Conservation (phyloP, 1,139 yeast species). For the Yamadazyma dushanensis region DNA sequence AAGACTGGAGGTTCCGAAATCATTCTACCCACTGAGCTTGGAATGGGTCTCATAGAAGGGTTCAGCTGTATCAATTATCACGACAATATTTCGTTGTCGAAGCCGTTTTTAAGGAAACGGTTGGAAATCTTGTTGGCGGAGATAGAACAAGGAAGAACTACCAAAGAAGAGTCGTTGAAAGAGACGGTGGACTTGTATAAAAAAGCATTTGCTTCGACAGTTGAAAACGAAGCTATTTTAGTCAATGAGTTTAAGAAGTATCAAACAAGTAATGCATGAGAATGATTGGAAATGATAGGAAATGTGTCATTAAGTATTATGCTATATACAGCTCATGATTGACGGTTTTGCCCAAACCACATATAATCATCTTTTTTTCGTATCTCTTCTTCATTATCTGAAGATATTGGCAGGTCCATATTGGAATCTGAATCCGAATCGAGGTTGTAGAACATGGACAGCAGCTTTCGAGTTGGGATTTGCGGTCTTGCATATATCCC, state of each 20-base stretch:
- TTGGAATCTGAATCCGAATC: constrained; percentile 23
- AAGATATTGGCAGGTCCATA: constrained; percentile 15
- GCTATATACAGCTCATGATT: not conserved
- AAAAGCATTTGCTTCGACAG: constrained; percentile 52
- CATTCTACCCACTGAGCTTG: constrained; percentile 78
- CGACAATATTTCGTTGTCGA: constrained; percentile 68
- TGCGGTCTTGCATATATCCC: constrained; percentile 12
- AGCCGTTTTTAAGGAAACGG: constrained; percentile 81
- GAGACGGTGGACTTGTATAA: constrained; percentile 62
- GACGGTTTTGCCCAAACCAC: constrained; percentile 39
- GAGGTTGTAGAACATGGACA: constrained; percentile 37
- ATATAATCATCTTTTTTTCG: constrained; percentile 20
- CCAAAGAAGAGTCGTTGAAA: constrained; percentile 55
- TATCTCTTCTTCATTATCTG: constrained; percentile 19
- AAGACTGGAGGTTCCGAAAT: constrained; percentile 35
- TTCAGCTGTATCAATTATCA: constrained; percentile 78
- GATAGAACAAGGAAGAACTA: constrained; percentile 64
- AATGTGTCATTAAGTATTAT: too few relatives aligned
- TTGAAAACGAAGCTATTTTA: constrained; percentile 31
- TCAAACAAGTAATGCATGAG: constrained; percentile 12
- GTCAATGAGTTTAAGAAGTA: constrained; percentile 19
- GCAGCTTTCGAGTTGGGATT: constrained; percentile 14
- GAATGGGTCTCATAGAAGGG: constrained; percentile 86
- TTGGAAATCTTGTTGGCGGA: constrained; percentile 67
- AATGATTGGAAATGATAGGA: too few relatives aligned